Evolutionary conservation across 2,329 filamentous ascomycete genomes (phyloP).

Genomic region (Arthrobotrys iridis): DNA sequence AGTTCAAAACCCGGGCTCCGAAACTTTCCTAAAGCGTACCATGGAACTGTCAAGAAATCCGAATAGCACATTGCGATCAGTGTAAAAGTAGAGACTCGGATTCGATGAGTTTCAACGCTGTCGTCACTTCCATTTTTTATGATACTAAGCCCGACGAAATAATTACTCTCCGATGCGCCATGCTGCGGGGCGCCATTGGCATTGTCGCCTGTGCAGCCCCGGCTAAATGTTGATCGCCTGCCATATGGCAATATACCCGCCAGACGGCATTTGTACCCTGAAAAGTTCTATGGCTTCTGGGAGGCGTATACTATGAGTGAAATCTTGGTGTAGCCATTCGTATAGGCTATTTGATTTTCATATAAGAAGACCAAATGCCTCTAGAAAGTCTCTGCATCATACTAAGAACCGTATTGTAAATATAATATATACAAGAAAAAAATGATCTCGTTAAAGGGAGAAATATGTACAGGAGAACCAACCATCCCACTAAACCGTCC

Average conservation of each 20-base stretch:
- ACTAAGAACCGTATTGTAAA: slow-evolving; percentile 19
- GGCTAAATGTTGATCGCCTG: slow-evolving; percentile 9
- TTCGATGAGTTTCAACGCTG: background rate
- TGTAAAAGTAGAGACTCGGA: slow-evolving; percentile 2
- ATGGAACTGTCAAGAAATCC: slow-evolving; percentile 13
- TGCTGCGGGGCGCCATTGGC: slow-evolving; percentile 2
- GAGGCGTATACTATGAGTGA: background rate
- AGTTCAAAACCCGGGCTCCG: slow-evolving; percentile 23
- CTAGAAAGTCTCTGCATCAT: background rate
- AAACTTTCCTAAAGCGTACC: slow-evolving; percentile 38
- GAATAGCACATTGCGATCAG: background rate
- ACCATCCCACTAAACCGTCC: background rate
- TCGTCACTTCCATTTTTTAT: slow-evolving; percentile 1
- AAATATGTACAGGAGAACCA: slow-evolving; percentile 37
- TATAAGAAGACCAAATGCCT: background rate
- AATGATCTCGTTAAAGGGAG: slow-evolving; percentile 10
- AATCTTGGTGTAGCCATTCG: background rate
- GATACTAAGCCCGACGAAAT: slow-evolving; percentile 14
- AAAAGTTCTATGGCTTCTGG: background rate
- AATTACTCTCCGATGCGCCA: slow-evolving; percentile 15
- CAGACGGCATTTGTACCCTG: background rate
- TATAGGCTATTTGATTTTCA: slow-evolving; percentile 40
- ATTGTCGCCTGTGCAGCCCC: slow-evolving; percentile 13
- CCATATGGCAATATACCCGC: slow-evolving; percentile 22
- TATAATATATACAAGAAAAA: slow-evolving; percentile 37